Evolutionary conservation across 805 yeast species (phyloP).

Genomic region (Kluyveromyces nonfermentans): DNA sequence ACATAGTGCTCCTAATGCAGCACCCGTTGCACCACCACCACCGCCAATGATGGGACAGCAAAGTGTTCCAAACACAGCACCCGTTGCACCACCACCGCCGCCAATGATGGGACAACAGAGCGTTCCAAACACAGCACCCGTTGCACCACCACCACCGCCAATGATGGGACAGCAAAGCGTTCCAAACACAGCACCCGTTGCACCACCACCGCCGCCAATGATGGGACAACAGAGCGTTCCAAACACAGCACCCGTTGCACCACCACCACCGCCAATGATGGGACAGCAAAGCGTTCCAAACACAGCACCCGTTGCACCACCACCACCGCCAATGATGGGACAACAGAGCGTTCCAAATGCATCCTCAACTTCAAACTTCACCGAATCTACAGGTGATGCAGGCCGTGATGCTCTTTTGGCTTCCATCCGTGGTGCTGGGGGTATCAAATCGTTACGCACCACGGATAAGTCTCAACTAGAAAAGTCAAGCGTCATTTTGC

Average conservation of each 20-base stretch:
- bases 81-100: slow-evolving; percentile 4
- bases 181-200: slow-evolving; percentile 4
- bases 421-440: slow-evolving; percentile 76
- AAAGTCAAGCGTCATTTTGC: slow-evolving; percentile 61
- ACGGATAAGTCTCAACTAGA: slow-evolving; percentile 81
- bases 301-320: slow-evolving; percentile 10
- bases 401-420: slow-evolving; percentile 78
- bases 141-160: slow-evolving; percentile 10
- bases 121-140: slow-evolving; percentile 1
- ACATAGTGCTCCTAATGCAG: not conserved
- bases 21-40: not conserved
- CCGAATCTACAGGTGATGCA: slow-evolving; percentile 35
- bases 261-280: not conserved
- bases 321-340: slow-evolving; percentile 12
- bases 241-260: not conserved
- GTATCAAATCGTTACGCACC: slow-evolving; percentile 57
- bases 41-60: not conserved
- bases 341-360: too few relatives aligned
- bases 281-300: slow-evolving; percentile 15
- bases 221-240: too few relatives aligned
- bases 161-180: slow-evolving; percentile 1
- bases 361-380: slow-evolving; percentile 2
- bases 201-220: slow-evolving; percentile 9
- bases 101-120: slow-evolving; percentile 3
- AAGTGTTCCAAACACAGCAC: slow-evolving; percentile 1